Evolutionary conservation across 257 asterid genomes (phyloP).

Genomic region (Nicotiana knightiana): DNA sequence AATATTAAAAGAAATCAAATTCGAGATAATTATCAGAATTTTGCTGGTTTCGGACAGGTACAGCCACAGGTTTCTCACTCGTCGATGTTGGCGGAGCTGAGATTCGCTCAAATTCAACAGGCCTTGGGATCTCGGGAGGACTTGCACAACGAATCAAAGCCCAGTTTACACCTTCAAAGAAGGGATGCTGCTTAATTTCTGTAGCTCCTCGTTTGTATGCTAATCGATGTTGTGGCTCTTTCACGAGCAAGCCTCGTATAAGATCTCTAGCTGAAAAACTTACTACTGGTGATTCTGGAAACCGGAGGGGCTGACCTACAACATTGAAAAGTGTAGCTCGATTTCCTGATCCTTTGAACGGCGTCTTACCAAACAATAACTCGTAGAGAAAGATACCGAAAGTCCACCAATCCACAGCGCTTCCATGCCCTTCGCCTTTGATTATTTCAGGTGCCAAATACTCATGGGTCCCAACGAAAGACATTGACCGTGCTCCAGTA

Average conservation of each 20-base stretch:
- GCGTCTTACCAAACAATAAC: not conserved
- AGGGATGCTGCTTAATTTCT: slow-evolving; percentile 5
- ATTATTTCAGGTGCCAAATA: slow-evolving; percentile 8
- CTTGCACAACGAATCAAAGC: slow-evolving; percentile 11
- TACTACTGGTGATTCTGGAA: slow-evolving; percentile 3
- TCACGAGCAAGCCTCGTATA: slow-evolving; percentile 6
- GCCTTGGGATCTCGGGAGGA: slow-evolving; percentile 5
- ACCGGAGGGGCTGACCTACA: slow-evolving; percentile 6
- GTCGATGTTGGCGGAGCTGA: not conserved
- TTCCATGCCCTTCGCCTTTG: slow-evolving; percentile 7
- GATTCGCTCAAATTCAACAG: not conserved
- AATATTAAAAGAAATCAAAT: not conserved
- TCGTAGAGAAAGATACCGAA: slow-evolving; percentile 2
- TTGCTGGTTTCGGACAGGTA: not conserved
- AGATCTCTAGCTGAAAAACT: slow-evolving; percentile 10
- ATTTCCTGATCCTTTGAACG: slow-evolving; percentile 3
- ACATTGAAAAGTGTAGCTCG: slow-evolving; percentile 2
- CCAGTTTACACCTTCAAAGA: slow-evolving; percentile 10
- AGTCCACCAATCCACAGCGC: slow-evolving; percentile 9
- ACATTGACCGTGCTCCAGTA: slow-evolving; percentile 5
- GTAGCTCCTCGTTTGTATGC: slow-evolving; percentile 10
- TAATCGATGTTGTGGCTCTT: slow-evolving; percentile 7
- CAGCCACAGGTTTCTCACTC: not conserved
- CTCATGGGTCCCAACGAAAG: not conserved
- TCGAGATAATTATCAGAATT: slow-evolving; percentile 1